Percentiles rank a stretch among this genome's conserved stretches.
These are phyloP conservation scores for Phytopythium mirpurense DNA, from an alignment of 352 stramenopile genomes.

Conservation along the genomic window DNA sequence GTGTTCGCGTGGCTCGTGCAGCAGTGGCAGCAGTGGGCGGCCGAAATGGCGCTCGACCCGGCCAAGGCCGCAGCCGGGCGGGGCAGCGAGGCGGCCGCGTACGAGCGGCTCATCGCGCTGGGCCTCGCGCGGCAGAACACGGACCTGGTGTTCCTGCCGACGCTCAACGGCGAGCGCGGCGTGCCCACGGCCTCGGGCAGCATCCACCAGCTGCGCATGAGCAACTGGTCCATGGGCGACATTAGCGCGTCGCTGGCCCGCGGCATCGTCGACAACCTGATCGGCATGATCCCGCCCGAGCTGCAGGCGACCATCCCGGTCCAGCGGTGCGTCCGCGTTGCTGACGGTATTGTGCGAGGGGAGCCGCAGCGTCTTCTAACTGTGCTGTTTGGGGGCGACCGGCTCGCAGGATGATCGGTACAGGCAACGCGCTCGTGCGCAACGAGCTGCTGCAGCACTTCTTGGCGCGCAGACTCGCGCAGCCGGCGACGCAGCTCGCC, in stretches of 20 bases:
- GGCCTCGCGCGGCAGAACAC: constrained; percentile 47
- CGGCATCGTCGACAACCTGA: constrained; percentile 67
- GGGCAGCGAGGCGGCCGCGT: constrained; percentile 21
- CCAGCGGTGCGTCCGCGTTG: constrained; percentile 32
- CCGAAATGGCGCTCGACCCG: constrained; percentile 34
- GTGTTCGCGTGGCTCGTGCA: constrained; percentile 62
- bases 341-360: neutral
- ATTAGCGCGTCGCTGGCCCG: constrained; percentile 59
- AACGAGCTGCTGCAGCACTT: constrained; percentile 63
- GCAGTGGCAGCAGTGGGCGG: constrained; percentile 50
- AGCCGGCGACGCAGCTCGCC: constrained; percentile 20
- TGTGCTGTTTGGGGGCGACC: no score
- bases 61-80: constrained; percentile 1
- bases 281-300: constrained; percentile 53
- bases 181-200: constrained; percentile 27
- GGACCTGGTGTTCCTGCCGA: constrained; percentile 51
- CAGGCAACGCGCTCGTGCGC: constrained; percentile 58
- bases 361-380: no score
- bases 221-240: constrained; percentile 71
- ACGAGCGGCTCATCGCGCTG: constrained; percentile 48
- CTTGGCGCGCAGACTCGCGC: constrained; percentile 25
- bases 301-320: constrained; percentile 22
- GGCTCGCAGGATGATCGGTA: constrained; percentile 67
- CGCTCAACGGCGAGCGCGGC: constrained; percentile 60
- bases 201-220: constrained; percentile 44